phyloP scores from a whole-genome alignment of 2,329 filamentous ascomycete genomes.

The Penicillium aurantiogriseum region DNA sequence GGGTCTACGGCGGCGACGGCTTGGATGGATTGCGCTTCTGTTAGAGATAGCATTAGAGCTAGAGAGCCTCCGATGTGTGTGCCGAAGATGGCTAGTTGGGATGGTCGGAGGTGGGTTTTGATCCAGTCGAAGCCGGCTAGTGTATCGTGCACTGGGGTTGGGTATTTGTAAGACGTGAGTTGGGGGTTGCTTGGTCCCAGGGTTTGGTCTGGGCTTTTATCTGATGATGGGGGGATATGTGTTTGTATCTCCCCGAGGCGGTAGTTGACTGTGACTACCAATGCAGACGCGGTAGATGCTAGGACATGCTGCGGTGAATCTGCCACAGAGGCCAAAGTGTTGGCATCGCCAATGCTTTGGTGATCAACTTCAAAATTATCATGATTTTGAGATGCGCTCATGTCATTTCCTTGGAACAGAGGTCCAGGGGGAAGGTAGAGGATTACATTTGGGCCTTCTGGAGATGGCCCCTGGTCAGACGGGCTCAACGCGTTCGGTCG shows the following conservation, averaged over 20 bases:
- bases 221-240: background rate
- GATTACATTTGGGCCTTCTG: constrained; percentile 31
- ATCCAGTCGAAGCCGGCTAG: constrained; percentile 43
- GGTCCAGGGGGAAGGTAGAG: constrained; percentile 41
- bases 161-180: constrained; percentile 29
- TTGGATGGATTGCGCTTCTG: constrained; percentile 35
- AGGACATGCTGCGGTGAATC: constrained; percentile 27
- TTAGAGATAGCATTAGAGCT: constrained; percentile 45
- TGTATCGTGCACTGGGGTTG: constrained; percentile 41
- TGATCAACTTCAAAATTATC: background rate
- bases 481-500: constrained; percentile 8
- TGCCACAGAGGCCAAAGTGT: background rate
- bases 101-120: constrained; percentile 30
- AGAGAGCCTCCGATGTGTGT: constrained; percentile 43
- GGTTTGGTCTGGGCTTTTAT: background rate
- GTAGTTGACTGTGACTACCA: constrained; percentile 44
- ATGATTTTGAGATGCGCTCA: background rate
- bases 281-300: constrained; percentile 33
- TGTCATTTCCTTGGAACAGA: constrained; percentile 19
- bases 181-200: background rate
- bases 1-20: constrained; percentile 38
- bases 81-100: constrained; percentile 33
- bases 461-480: background rate
- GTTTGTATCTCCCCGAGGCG: constrained; percentile 30
- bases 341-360: background rate